Percentiles rank a stretch among this genome's conserved stretches.
phyloP scores from a whole-genome alignment of 73 alveolate genomes.

The Paramecium sonneborni region DNA sequence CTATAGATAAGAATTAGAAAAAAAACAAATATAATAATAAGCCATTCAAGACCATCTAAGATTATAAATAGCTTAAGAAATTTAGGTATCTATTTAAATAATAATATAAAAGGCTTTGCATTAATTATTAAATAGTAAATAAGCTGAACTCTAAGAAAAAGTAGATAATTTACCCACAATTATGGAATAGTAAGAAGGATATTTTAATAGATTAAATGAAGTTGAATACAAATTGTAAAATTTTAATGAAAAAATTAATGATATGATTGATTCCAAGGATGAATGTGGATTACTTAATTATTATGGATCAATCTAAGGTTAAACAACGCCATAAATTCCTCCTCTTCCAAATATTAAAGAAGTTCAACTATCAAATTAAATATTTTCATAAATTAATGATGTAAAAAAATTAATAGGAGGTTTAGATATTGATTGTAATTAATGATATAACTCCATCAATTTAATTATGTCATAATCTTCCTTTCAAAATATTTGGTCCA shows the following conservation, averaged over 20 bases:
- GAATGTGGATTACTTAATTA: conserved; percentile 45
- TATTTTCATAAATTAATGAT: not conserved
- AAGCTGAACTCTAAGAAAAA: not conserved
- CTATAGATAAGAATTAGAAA: not conserved
- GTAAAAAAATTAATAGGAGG: not conserved
- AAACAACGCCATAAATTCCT: conserved; percentile 4
- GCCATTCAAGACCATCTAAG: not conserved
- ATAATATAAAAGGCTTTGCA: not conserved
- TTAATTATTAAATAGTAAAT: not conserved
- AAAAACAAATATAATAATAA: not conserved
- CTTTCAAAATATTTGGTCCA: not conserved
- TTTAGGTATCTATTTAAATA: not conserved
- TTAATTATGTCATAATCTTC: not conserved
- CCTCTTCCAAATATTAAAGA: not conserved
- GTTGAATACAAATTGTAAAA: not conserved
- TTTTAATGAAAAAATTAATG: conserved; percentile 34
- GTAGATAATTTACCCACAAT: conserved; percentile 20
- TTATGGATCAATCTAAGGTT: not conserved
- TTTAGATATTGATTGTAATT: conserved; percentile 11
- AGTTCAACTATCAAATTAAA: not conserved
- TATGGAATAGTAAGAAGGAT: not conserved
- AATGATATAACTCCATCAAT: conserved; percentile 3
- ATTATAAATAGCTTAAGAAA: not conserved
- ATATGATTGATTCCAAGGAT: conserved; percentile 4
- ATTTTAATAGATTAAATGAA: not conserved